These are phyloP conservation scores for baker's yeast (Saccharomyces cerevisiae) DNA, from an alignment of 805 yeast species.

Conservation along the genomic window DNA sequence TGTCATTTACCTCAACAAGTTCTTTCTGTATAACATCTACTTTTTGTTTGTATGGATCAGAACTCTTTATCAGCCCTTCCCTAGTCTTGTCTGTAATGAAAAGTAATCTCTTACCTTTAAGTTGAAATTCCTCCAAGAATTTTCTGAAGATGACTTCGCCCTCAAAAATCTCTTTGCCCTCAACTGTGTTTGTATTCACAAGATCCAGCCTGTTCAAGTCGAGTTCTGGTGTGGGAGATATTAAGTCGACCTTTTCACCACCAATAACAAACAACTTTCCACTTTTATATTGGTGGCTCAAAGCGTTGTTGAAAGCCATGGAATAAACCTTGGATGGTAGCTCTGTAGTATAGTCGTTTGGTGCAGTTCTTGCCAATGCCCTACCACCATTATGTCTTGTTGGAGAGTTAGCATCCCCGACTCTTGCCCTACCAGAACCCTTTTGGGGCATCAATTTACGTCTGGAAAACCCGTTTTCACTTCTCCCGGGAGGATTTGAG, in stretches of 20 bases:
- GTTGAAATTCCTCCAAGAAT: conserved; percentile 41
- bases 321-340: conserved; percentile 68
- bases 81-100: conserved; percentile 59
- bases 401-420: conserved; percentile 94
- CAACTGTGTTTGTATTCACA: neutral
- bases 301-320: conserved; percentile 70
- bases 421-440: conserved; percentile 92
- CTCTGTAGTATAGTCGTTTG: conserved; percentile 76
- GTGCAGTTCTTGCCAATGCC: conserved; percentile 85
- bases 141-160: conserved; percentile 36
- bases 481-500: conserved; percentile 76
- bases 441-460: conserved; percentile 81
- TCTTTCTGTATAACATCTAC: conserved; percentile 66
- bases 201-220: conserved; percentile 22
- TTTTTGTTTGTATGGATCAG: conserved; percentile 43
- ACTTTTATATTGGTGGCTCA: conserved; percentile 68
- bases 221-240: conserved; percentile 9
- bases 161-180: conserved; percentile 13
- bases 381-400: conserved; percentile 81
- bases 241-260: conserved; percentile 24
- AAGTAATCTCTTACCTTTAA: conserved; percentile 44
- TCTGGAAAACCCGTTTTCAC: conserved; percentile 78
- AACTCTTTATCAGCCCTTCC: conserved; percentile 51
- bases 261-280: conserved; percentile 72
- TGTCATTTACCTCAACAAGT: conserved; percentile 73